Conservation (phyloP, 2,329 filamentous ascomycete species). For the Fusarium lateritium region DNA sequence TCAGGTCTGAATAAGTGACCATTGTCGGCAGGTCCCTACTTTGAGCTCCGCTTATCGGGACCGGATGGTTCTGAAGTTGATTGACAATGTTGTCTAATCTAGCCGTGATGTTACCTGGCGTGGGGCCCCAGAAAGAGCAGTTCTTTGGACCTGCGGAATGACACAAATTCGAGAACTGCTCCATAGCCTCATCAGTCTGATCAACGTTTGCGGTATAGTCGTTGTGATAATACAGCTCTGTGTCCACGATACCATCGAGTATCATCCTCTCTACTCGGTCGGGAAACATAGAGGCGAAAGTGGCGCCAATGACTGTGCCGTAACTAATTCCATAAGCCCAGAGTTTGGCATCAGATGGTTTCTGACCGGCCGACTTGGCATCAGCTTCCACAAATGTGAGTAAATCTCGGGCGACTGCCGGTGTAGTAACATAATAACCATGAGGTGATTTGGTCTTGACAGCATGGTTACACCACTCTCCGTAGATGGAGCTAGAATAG, state of each 20-base stretch:
- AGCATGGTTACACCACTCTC: constrained; percentile 2
- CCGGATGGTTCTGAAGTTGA: not conserved
- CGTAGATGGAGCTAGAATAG: not conserved
- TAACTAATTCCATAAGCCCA: not conserved
- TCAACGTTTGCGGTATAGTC: not conserved
- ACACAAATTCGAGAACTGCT: not conserved
- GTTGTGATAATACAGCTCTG: not conserved
- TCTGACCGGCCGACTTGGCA: not conserved
- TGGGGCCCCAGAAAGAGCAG: not conserved
- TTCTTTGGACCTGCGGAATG: not conserved
- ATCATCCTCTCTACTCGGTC: no score
- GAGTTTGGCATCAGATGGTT: not conserved
- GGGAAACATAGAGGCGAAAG: no score
- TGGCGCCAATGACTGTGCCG: no score
- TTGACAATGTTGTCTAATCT: not conserved
- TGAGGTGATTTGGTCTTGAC: not conserved
- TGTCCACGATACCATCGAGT: not conserved
- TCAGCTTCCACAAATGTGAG: constrained; percentile 2
- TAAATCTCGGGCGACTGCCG: not conserved
- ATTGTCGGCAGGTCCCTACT: not conserved
- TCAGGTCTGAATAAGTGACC: constrained; percentile 4
- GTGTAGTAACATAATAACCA: constrained; percentile 4
- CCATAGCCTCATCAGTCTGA: not conserved
- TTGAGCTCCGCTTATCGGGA: not conserved
- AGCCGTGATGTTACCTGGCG: not conserved